Conservation (phyloP, 108 stramenopile species). For the Skeletonema tropicum region DNA sequence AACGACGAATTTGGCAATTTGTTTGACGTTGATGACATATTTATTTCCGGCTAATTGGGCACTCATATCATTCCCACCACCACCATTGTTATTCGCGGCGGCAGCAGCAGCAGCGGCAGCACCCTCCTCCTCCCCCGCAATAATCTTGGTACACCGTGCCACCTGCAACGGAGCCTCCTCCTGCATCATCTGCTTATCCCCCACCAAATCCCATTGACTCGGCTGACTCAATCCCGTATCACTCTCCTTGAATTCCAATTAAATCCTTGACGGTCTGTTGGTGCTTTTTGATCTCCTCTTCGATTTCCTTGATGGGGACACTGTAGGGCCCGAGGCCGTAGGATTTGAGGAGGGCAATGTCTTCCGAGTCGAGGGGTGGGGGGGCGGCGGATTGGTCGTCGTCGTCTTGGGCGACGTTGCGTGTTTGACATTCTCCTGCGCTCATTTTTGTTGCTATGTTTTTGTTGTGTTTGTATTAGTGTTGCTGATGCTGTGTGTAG, state of each 20-base stretch:
- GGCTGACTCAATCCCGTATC: constrained; percentile 98
- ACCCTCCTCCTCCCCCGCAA: constrained; percentile 73
- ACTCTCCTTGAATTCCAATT: constrained; percentile 98
- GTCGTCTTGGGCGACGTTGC: constrained; percentile 81
- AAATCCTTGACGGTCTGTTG: constrained; percentile 97
- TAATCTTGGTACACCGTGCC: constrained; percentile 98
- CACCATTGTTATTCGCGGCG: neutral
- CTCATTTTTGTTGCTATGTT: constrained; percentile 73
- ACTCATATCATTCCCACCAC: constrained; percentile 8
- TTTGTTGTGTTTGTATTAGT: constrained; percentile 58
- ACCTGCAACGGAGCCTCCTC: constrained; percentile 98
- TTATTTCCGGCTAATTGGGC: constrained; percentile 71
- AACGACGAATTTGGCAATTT: constrained; percentile 99
- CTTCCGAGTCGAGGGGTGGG: constrained; percentile 96
- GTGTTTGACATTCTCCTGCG: constrained; percentile 89
- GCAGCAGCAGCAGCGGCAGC: constrained; percentile 38
- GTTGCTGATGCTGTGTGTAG: neutral
- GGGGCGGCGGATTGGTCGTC: constrained; percentile 83
- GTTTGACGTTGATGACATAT: constrained; percentile 99
- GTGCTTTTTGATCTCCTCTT: constrained; percentile 96
- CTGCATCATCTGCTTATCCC: constrained; percentile 99
- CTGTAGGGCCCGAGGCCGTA: constrained; percentile 98
- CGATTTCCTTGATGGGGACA: constrained; percentile 88
- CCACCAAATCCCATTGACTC: constrained; percentile 98
- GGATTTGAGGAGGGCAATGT: constrained; percentile 97